Conservation (phyloP, 2,329 filamentous ascomycete species). For the Neofusicoccum cordaticola region DNA sequence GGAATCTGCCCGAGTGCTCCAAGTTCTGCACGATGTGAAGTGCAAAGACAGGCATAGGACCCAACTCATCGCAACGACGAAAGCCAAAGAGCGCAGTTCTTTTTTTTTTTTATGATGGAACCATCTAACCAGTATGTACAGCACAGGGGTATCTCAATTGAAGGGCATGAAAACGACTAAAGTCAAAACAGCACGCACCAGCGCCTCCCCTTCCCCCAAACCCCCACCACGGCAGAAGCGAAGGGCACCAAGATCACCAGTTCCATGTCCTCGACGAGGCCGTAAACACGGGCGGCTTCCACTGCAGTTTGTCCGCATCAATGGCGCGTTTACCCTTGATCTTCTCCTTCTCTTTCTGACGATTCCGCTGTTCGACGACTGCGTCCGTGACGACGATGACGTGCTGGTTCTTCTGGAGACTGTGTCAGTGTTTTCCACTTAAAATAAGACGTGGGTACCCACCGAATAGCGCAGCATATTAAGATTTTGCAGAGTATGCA, state of each 20-base stretch:
- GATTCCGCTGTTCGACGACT: conserved; percentile 65
- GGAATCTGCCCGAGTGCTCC: too few species aligned
- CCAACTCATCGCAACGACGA: too few species aligned
- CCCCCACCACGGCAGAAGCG: not conserved
- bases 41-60: too few species aligned
- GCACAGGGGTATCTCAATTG: conserved; percentile 7
- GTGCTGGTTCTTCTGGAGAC: conserved; percentile 74
- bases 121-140: not conserved
- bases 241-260: conserved; percentile 57
- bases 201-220: not conserved
- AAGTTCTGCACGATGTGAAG: too few species aligned
- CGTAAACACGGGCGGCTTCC: conserved; percentile 95
- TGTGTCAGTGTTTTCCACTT: not conserved
- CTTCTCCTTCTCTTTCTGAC: conserved; percentile 76
- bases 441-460: conserved; percentile 24
- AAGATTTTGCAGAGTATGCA: conserved; percentile 88
- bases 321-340: conserved; percentile 74
- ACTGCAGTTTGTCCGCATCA: conserved; percentile 75
- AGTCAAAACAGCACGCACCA: not conserved
- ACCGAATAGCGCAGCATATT: conserved; percentile 91
- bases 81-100: too few species aligned
- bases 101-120: too few species aligned
- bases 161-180: not conserved
- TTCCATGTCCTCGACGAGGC: conserved; percentile 91
- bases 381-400: conserved; percentile 90